A percentile compares a stretch with the other conserved stretches of the same genome.
These are phyloP conservation scores for Leucoagaricus sp. DNA, from an alignment of 1,284 basidiomycete genomes.

Conservation along the genomic window DNA sequence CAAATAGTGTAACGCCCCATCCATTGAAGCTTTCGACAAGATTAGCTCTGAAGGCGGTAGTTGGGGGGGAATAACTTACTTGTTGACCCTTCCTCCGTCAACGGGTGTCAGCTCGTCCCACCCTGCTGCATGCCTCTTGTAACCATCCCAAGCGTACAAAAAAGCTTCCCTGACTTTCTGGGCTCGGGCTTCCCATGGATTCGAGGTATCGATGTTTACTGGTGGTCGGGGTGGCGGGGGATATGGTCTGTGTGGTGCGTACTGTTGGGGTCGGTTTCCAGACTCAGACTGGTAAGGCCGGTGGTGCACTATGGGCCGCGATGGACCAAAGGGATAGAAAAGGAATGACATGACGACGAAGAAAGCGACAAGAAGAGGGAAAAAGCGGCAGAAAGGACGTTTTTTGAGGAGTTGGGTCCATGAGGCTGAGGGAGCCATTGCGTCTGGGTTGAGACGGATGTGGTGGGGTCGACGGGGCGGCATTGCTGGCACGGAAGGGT, in stretches of 20 bases:
- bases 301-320: constrained; percentile 7
- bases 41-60: neutral
- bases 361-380: constrained; percentile 7
- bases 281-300: constrained; percentile 1
- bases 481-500: neutral
- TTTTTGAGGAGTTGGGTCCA: neutral
- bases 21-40: constrained; percentile 59
- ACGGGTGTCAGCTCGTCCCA: constrained; percentile 63
- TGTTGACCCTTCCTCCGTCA: constrained; percentile 38
- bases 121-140: constrained; percentile 52
- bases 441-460: constrained; percentile 1
- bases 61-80: constrained; percentile 25
- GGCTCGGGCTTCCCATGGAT: constrained; percentile 35
- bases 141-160: constrained; percentile 58
- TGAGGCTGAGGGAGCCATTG: neutral
- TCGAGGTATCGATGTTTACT: neutral
- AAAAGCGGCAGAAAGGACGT: constrained; percentile 13
- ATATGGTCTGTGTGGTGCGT: constrained; percentile 19
- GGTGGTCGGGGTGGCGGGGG: constrained; percentile 20
- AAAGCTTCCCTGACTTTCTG: constrained; percentile 57
- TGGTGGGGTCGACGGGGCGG: constrained; percentile 1
- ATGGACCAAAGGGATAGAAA: constrained; percentile 16
- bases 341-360: constrained; percentile 24
- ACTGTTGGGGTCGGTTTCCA: constrained; percentile 7
- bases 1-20: constrained; percentile 79